phyloP scores from a whole-genome alignment of 2,329 filamentous ascomycete species.

The Laburnicola sp. region DNA sequence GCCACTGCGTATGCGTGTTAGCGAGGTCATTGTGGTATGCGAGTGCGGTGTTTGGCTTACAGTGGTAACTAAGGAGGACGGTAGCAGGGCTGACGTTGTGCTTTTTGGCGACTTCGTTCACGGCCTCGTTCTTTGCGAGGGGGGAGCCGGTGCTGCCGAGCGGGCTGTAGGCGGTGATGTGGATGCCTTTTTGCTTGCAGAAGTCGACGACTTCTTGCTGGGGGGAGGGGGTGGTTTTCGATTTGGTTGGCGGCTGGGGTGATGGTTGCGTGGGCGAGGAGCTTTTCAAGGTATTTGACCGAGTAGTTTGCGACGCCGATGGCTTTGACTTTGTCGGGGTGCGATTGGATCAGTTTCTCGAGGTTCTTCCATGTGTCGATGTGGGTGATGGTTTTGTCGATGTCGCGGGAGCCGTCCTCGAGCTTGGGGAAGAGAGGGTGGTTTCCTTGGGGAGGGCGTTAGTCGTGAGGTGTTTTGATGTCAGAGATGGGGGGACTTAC shows the following conservation, averaged over 20 bases:
- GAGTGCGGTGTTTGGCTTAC: constrained; percentile 57
- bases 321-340: constrained; percentile 52
- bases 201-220: constrained; percentile 73
- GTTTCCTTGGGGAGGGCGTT: constrained; percentile 56
- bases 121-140: constrained; percentile 52
- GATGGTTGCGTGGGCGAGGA: constrained; percentile 63
- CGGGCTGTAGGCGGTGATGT: constrained; percentile 69
- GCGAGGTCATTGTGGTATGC: no score
- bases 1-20: constrained; percentile 58
- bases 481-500: constrained; percentile 40
- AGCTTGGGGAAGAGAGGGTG: constrained; percentile 75
- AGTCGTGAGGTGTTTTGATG: not conserved
- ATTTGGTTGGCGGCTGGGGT: constrained; percentile 72
- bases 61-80: constrained; percentile 71
- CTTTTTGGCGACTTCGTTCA: constrained; percentile 55
- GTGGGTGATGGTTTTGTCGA: constrained; percentile 70
- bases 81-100: constrained; percentile 55
- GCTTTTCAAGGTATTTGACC: constrained; percentile 52
- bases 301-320: constrained; percentile 57
- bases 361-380: constrained; percentile 77
- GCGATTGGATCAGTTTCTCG: constrained; percentile 61
- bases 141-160: constrained; percentile 55
- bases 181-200: constrained; percentile 69
- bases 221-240: constrained; percentile 71
- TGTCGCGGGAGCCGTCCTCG: constrained; percentile 72